Percentiles rank a stretch among this genome's conserved stretches.
Conservation (phyloP, 2,329 filamentous ascomycete genomes). For the Verticillium klebahnii region DNA sequence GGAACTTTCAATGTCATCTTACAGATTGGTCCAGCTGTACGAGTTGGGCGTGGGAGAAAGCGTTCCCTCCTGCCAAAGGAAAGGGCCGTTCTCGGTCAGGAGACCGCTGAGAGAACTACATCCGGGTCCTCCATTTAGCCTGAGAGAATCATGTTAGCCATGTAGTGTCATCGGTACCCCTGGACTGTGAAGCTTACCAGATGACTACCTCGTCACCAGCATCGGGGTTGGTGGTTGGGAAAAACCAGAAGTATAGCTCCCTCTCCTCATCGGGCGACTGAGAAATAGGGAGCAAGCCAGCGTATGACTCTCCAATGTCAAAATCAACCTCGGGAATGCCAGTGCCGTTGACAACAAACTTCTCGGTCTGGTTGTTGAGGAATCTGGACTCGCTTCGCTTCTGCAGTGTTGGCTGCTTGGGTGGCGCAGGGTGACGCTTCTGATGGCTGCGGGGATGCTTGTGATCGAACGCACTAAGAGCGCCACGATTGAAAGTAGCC, state of each 20-base stretch:
- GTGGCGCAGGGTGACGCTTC: not conserved
- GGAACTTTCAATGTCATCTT: not conserved
- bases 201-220: conserved; percentile 56
- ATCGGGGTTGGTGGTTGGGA: conserved; percentile 48
- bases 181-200: conserved; percentile 30
- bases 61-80: conserved; percentile 67
- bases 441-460: conserved; percentile 1
- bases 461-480: conserved; percentile 4
- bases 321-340: conserved; percentile 65
- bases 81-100: conserved; percentile 73
- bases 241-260: conserved; percentile 64
- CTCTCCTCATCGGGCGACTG: conserved; percentile 37
- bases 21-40: conserved; percentile 66
- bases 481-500: conserved; percentile 4
- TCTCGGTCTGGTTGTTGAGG: not conserved
- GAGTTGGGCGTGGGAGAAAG: conserved; percentile 59
- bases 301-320: conserved; percentile 62
- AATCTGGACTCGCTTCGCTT: conserved; percentile 3
- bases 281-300: conserved; percentile 57
- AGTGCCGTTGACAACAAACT: conserved; percentile 60
- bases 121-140: conserved; percentile 30
- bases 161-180: too few relatives aligned
- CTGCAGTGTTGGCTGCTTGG: not conserved
- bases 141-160: not conserved
- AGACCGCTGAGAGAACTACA: conserved; percentile 62